Base-by-base conservation (phyloP, 495 filamentous ascomycete species). In the Penicillium steckii region DNA sequence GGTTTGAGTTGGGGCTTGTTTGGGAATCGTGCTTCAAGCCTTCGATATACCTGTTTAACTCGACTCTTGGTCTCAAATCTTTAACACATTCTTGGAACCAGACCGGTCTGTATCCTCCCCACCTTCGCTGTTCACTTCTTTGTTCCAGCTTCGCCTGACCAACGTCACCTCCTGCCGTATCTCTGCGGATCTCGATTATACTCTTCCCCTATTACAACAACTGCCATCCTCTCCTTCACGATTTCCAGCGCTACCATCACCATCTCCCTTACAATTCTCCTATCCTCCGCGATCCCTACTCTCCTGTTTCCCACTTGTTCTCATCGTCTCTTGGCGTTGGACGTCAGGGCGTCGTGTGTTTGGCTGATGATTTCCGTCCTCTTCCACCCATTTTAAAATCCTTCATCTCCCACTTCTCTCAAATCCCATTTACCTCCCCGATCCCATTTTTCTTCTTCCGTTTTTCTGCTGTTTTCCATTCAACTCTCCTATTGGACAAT, bases 311-410 rank as follows among this genome's bases (percentile, higher is more conserved):
- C 52, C 52, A 53, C 41, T 46, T 56, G 44, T 52, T 60, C 60
- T 69, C 67, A 67, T 66, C 69, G 69, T 75, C 70, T 70, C 60
- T 67, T 65, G 70, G 72, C 70, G 72, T 75, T 75, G 72, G 72
- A 70, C 62, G 71, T 72, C 71, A 66, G 70, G 72, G 69, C 68
- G 65, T 71, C 68, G 65, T 67, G 68, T 56, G 68, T 72, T 73
- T 69, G 70, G 65, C 63, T 61, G 59, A 69, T 62, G 62, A 60
- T 69, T 58, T 55, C 53, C 54, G 56, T 57, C 41, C 51, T 54
- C 52, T 43, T 61, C 42, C 44, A 21, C 57, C 52, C 50, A 56
- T 59, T 64, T 48, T 55, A 63, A n/a, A n/a, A n/a, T n/a, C n/a
- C 33, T 17, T 37, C 33, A 13, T 33, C 12, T 33, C 53, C 42